Evolutionary conservation across 2,329 filamentous ascomycete species (phyloP).

Genomic region (Coniochaeta sp.): DNA sequence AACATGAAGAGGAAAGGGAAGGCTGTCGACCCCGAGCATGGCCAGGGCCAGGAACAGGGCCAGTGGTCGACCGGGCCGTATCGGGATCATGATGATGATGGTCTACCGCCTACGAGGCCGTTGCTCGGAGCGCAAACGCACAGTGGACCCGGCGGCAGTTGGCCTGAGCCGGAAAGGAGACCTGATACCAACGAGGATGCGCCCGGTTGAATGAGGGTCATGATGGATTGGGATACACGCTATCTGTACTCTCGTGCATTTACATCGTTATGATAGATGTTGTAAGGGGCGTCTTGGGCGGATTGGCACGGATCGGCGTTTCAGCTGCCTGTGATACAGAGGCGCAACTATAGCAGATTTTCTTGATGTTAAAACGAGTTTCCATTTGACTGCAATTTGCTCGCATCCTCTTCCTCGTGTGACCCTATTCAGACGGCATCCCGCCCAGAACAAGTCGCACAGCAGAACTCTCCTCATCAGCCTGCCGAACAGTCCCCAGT

Average conservation of each 20-base stretch:
- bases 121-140: too few relatives aligned
- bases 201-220: not conserved
- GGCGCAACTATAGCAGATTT: not conserved
- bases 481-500: too few relatives aligned
- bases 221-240: not conserved
- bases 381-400: too few relatives aligned
- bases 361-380: too few relatives aligned
- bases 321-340: not conserved
- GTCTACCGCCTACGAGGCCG: not conserved
- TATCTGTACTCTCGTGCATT: not conserved
- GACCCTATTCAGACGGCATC: too few relatives aligned
- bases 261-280: not conserved
- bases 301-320: not conserved
- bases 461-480: too few relatives aligned
- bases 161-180: not conserved
- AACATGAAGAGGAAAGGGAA: conserved; percentile 6
- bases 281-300: not conserved
- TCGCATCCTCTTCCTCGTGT: too few relatives aligned
- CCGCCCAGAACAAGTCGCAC: too few relatives aligned
- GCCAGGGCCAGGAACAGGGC: not conserved
- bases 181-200: not conserved
- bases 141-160: too few relatives aligned
- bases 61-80: not conserved
- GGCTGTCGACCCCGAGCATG: conserved; percentile 1
- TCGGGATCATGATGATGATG: not conserved